Evolutionary conservation across 768 basidiomycete species (phyloP).

Genomic region (Russula brevipes): DNA sequence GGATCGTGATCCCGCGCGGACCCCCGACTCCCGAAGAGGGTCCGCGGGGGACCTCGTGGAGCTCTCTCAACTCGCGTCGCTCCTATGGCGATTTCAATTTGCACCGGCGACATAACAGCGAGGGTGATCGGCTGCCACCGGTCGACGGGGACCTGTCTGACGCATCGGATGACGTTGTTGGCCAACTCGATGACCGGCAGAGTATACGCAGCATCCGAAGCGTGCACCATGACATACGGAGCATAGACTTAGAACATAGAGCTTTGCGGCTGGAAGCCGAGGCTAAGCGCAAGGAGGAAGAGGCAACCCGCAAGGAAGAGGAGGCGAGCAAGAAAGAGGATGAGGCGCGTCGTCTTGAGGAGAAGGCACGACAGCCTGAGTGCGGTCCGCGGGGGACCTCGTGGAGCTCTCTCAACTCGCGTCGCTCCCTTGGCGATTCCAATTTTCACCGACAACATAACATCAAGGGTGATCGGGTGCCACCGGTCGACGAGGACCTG

Average conservation of each 20-base stretch:
- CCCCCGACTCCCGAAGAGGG: slow-evolving; percentile 20
- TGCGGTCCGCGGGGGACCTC: slow-evolving; percentile 14
- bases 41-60: slow-evolving; percentile 17
- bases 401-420: slow-evolving; percentile 22
- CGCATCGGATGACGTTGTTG: slow-evolving; percentile 20
- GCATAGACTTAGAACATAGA: no score
- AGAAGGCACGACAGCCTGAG: no score
- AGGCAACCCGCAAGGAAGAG: no score
- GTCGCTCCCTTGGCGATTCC: slow-evolving; percentile 18
- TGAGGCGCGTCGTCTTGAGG: no score
- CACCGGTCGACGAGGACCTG: slow-evolving; percentile 8
- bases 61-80: slow-evolving; percentile 21
- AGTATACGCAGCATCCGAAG: slow-evolving; percentile 15
- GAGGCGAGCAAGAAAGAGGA: no score
- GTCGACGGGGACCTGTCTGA: slow-evolving; percentile 17
- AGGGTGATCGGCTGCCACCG: slow-evolving; percentile 10
- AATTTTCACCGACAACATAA: slow-evolving; percentile 9
- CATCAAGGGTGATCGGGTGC: slow-evolving; percentile 18
- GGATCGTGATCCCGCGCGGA: no score
- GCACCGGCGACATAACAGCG: slow-evolving; percentile 19
- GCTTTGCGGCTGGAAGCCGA: no score
- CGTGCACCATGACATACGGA: no score
- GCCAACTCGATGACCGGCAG: slow-evolving; percentile 20
- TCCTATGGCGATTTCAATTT: slow-evolving; percentile 12
- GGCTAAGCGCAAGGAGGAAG: no score